Percentiles rank a stretch among this genome's conserved stretches.
Conservation (phyloP, 2,329 filamentous ascomycete species). For the Chaetomiaceae sp. region DNA sequence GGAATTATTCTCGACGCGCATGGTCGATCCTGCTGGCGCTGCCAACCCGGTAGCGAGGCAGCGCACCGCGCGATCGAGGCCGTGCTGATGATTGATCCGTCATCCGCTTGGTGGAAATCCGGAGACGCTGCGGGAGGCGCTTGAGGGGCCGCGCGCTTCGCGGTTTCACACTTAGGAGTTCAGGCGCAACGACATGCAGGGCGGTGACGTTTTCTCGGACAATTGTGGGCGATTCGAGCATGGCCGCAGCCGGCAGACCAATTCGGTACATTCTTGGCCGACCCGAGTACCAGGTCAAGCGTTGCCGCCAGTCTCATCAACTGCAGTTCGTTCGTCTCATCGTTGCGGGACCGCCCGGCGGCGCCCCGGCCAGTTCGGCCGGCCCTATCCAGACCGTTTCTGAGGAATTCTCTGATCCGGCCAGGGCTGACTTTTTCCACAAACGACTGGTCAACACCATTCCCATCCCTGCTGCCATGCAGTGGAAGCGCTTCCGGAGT, state of each 20-base stretch:
- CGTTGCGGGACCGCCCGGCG: background rate
- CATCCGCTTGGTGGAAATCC: background rate
- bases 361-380: background rate
- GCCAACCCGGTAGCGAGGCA: background rate
- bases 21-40: background rate
- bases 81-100: background rate
- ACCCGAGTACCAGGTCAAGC: background rate
- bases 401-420: background rate
- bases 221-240: background rate
- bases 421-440: background rate
- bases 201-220: background rate
- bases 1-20: background rate
- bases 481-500: slow-evolving; percentile 8
- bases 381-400: background rate
- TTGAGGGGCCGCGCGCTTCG: background rate
- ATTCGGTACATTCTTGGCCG: background rate
- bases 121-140: background rate
- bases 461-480: slow-evolving; percentile 4
- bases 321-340: background rate
- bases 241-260: background rate
- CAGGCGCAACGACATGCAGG: background rate
- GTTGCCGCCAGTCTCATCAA: background rate
- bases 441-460: background rate
- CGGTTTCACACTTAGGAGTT: background rate
- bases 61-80: background rate